Conservation (phyloP, 768 basidiomycete species). For the Rubroboletus satanas region DNA sequence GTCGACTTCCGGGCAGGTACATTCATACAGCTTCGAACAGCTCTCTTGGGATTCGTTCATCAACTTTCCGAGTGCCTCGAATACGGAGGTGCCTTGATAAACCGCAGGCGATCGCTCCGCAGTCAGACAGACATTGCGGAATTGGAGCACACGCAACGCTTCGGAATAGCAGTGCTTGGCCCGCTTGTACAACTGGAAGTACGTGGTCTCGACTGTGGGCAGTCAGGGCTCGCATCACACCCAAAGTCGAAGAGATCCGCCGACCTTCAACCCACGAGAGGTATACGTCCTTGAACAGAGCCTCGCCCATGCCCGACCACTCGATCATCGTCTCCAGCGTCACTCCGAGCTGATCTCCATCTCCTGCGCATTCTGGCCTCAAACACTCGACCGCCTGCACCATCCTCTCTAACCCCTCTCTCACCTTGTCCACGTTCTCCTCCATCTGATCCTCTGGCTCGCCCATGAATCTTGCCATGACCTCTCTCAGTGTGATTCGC, state of each 20-base stretch:
- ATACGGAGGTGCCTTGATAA: slow-evolving; percentile 25
- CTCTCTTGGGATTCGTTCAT: slow-evolving; percentile 79
- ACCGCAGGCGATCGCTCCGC: slow-evolving; percentile 25
- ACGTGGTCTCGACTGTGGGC: slow-evolving; percentile 58
- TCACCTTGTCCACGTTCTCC: slow-evolving; percentile 42
- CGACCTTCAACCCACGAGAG: slow-evolving; percentile 77
- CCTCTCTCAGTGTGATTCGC: slow-evolving; percentile 62
- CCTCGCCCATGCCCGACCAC: slow-evolving; percentile 53
- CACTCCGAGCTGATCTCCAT: slow-evolving; percentile 53
- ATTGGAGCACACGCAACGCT: slow-evolving; percentile 74
- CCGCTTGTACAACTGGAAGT: slow-evolving; percentile 82
- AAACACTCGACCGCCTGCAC: slow-evolving; percentile 49
- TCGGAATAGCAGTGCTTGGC: slow-evolving; percentile 80
- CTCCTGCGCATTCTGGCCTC: slow-evolving; percentile 37
- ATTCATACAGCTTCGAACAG: slow-evolving; percentile 68
- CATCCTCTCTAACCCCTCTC: slow-evolving; percentile 45
- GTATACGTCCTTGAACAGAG: slow-evolving; percentile 62
- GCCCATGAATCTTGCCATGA: slow-evolving; percentile 54
- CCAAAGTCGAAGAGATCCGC: slow-evolving; percentile 16
- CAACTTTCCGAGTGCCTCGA: slow-evolving; percentile 56
- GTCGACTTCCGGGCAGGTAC: slow-evolving; percentile 78
- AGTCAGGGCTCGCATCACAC: not conserved
- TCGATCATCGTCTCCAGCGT: slow-evolving; percentile 72
- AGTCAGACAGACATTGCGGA: slow-evolving; percentile 63
- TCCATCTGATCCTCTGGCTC: slow-evolving; percentile 40